A percentile compares a stretch with the other conserved stretches of the same genome.
phyloP scores from a whole-genome alignment of 73 alveolate genomes.

The Paramecium bursaria region DNA sequence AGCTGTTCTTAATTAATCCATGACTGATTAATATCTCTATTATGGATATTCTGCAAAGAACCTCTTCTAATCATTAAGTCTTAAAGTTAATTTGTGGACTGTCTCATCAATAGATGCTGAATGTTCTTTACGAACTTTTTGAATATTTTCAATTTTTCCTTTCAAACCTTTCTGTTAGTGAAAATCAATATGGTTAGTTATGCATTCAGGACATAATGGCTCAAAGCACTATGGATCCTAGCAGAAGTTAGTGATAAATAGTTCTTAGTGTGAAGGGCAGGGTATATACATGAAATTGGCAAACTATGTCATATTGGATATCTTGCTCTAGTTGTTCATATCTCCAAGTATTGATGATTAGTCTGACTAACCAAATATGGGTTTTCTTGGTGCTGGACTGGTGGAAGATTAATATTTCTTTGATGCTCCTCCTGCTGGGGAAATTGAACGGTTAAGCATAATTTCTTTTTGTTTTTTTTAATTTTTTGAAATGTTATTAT shows the following conservation, averaged over 20 bases:
- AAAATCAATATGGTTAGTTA: conserved; percentile 3
- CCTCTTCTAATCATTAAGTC: background rate
- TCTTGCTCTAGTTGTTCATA: background rate
- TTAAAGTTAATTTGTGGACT: background rate
- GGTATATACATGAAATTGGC: conserved; percentile 54
- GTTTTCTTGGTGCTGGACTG: too few species aligned
- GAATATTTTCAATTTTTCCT: conserved; percentile 32
- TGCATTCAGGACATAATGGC: conserved; percentile 62
- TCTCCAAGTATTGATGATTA: background rate
- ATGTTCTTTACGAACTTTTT: conserved; percentile 40
- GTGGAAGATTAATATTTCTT: too few species aligned
- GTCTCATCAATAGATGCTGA: conserved; percentile 7
- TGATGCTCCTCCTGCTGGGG: too few species aligned
- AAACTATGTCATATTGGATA: conserved; percentile 51
- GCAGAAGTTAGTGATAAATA: conserved; percentile 31
- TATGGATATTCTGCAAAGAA: conserved; percentile 22
- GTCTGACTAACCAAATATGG: too few species aligned
- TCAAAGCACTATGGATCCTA: conserved; percentile 40
- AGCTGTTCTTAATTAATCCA: background rate
- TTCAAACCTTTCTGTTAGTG: conserved; percentile 8
- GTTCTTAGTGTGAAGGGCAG: conserved; percentile 49
- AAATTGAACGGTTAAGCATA: too few species aligned
- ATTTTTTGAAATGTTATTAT: too few species aligned
- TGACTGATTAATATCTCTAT: background rate
- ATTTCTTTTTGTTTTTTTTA: too few species aligned